Conservation (phyloP, 441 rosid species). For the Syzygium malaccense region DNA sequence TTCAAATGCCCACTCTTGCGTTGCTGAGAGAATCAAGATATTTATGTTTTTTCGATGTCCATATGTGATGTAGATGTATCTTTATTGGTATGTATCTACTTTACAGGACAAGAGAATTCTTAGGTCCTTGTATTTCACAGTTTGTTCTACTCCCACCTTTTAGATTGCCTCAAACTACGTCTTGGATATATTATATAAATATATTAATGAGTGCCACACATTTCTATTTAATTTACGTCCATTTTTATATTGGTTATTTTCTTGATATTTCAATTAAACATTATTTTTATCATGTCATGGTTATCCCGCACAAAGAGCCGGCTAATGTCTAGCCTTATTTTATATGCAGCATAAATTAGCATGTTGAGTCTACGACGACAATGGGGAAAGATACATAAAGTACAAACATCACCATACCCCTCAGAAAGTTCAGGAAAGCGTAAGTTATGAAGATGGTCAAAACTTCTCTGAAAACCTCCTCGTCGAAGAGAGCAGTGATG, state of each 20-base stretch:
- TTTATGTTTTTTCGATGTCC: background rate
- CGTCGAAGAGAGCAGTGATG: conserved; percentile 46
- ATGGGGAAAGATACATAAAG: background rate
- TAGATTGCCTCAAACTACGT: background rate
- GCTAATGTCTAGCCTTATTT: background rate
- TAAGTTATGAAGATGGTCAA: conserved; percentile 86
- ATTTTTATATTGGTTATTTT: background rate
- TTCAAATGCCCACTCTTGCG: background rate
- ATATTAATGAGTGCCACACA: background rate
- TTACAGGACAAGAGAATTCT: background rate
- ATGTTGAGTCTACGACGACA: background rate
- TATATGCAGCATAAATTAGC: background rate
- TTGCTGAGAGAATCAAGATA: background rate
- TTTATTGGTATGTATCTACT: background rate
- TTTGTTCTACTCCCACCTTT: background rate
- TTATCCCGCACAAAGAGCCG: background rate
- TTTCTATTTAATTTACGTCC: background rate
- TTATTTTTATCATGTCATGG: background rate
- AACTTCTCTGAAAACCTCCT: conserved; percentile 54
- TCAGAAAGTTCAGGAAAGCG: conserved; percentile 81
- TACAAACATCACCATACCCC: conserved; percentile 41
- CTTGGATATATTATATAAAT: background rate
- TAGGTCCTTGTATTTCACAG: background rate
- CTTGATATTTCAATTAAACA: background rate
- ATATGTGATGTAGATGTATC: background rate